Conservation (phyloP, 1,284 basidiomycete species). For the Boletellus deceptivus region DNA sequence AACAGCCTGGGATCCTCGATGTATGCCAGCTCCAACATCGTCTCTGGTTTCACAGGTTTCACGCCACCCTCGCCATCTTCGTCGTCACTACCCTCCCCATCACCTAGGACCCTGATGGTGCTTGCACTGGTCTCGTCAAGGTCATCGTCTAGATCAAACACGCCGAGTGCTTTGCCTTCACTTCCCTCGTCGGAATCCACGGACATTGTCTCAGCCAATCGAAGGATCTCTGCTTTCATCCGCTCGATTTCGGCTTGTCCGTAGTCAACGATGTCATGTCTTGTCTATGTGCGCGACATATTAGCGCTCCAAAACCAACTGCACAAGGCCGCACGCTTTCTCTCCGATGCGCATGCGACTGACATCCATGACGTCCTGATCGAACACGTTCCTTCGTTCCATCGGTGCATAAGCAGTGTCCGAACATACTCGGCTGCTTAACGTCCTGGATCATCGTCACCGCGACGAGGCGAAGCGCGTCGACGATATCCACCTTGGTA, state of each 20-base stretch:
- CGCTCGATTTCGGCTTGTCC: conserved; percentile 64
- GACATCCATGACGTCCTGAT: conserved; percentile 67
- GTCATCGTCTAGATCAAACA: conserved; percentile 52
- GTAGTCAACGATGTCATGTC: conserved; percentile 44
- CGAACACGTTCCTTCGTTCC: conserved; percentile 69
- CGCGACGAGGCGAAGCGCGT: conserved; percentile 61
- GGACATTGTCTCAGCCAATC: conserved; percentile 67
- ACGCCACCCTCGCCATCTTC: conserved; percentile 35
- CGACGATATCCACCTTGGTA: conserved; percentile 75
- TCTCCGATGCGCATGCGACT: conserved; percentile 64
- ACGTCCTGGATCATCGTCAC: conserved; percentile 50
- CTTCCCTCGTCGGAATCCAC: conserved; percentile 64
- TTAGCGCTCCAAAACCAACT: conserved; percentile 5
- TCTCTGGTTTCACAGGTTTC: conserved; percentile 46
- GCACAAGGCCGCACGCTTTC: conserved; percentile 47
- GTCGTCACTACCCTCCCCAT: conserved; percentile 57
- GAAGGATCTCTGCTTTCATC: conserved; percentile 79
- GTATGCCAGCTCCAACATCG: conserved; percentile 74
- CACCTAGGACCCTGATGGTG: conserved; percentile 48
- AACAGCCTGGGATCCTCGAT: conserved; percentile 72
- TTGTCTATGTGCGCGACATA: conserved; percentile 35
- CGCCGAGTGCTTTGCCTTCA: conserved; percentile 21
- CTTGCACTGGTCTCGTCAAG: conserved; percentile 39
- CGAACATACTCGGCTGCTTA: conserved; percentile 51
- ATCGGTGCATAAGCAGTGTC: conserved; percentile 47